These are phyloP conservation scores for Desmodesmus armatus DNA, from an alignment of 139 green algal genomes.

Conservation along the genomic window DNA sequence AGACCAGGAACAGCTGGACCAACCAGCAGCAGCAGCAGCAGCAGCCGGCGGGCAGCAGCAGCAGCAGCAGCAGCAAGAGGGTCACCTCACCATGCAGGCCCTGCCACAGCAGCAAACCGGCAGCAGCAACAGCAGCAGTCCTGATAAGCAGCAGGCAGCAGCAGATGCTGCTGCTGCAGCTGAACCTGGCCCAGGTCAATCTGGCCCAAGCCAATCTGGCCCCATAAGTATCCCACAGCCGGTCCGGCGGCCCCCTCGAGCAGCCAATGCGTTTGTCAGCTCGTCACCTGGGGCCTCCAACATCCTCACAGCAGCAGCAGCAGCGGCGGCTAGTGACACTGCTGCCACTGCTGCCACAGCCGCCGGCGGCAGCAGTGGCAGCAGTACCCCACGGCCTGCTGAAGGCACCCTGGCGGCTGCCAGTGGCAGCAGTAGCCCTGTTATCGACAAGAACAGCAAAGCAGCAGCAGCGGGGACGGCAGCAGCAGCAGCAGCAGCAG, in stretches of 20 bases:
- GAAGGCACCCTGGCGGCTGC: too few species aligned
- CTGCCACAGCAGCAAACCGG: conserved; percentile 11
- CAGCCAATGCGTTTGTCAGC: conserved; percentile 22
- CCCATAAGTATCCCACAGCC: conserved; percentile 22
- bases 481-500: not conserved
- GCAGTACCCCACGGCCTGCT: not conserved
- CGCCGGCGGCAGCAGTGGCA: not conserved
- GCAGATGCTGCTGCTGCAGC: not conserved
- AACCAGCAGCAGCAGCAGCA: not conserved
- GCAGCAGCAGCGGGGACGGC: conserved; percentile 6
- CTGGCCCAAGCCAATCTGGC: too few species aligned
- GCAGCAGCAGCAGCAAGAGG: conserved; percentile 2
- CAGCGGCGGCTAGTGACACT: conserved; percentile 21
- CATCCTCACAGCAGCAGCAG: conserved; percentile 24
- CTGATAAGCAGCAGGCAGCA: not conserved
- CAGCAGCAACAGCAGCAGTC: conserved; percentile 41
- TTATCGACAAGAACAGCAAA: not conserved
- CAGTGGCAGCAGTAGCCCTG: not conserved
- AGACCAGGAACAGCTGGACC: conserved; percentile 35
- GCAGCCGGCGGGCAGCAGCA: not conserved
- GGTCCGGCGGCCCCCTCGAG: not conserved
- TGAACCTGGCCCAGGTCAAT: too few species aligned
- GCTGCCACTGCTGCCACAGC: not conserved
- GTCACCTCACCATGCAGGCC: too few species aligned
- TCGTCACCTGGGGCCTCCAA: conserved; percentile 2